Conservation (phyloP, 1,139 yeast species). For the Geotrichum candidum region DNA sequence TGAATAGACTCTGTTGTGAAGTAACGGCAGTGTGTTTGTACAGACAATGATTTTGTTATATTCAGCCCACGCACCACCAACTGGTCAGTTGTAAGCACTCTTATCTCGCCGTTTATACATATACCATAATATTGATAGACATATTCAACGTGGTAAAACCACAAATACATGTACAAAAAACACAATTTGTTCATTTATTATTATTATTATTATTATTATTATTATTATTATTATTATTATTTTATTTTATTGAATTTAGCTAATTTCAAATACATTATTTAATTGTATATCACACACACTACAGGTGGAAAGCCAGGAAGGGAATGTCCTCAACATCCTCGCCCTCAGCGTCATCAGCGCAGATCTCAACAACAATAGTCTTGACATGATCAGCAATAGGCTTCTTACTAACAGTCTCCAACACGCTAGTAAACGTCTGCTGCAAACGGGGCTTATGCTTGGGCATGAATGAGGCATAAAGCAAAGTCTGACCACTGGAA, state of each 20-base stretch:
- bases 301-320: conserved; percentile 44
- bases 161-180: not conserved
- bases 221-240: too few relatives aligned
- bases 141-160: too few relatives aligned
- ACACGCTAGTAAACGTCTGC: conserved; percentile 64
- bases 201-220: too few relatives aligned
- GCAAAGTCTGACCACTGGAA: conserved; percentile 80
- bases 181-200: too few relatives aligned
- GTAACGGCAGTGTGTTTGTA: not conserved
- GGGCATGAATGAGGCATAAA: conserved; percentile 92
- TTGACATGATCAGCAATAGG: conserved; percentile 70
- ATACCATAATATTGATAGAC: too few relatives aligned
- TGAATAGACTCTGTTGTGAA: not conserved
- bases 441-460: conserved; percentile 77
- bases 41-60: not conserved
- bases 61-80: too few relatives aligned
- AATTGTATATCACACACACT: not conserved
- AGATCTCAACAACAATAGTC: conserved; percentile 77
- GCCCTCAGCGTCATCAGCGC: conserved; percentile 86
- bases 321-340: conserved; percentile 95
- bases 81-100: too few relatives aligned
- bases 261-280: not conserved
- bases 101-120: too few relatives aligned
- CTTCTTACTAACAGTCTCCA: conserved; percentile 77
- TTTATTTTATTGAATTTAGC: not conserved